Base-by-base conservation (phyloP, 2,329 filamentous ascomycete species). In the Epichloe gansuensis region DNA sequence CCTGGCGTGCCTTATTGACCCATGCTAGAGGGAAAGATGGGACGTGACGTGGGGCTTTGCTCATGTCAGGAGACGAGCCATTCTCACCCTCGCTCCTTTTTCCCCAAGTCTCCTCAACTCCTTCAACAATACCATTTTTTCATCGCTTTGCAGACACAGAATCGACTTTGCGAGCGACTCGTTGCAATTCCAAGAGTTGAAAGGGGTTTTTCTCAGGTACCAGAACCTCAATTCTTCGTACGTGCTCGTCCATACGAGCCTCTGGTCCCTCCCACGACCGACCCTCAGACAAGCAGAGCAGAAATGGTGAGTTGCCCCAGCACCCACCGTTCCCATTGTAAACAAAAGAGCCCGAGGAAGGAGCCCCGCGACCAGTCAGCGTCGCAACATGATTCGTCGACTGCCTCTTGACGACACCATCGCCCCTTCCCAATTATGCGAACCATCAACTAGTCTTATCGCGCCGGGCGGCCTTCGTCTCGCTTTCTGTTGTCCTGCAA, bases 251-350 rank as follows among this genome's bases (percentile, higher is more conserved):
- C 9, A 36, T 17, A 7, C 39, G 27, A 4, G 6, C 47, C 39
- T 23, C 27, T 13, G 21, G 25, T 23, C 15, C 45, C 27, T 31
- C 40, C n/a, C 13, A 15, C 31, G 15, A 46, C 13, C 43, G 12
- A 31, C 4, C 17, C 23, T 43, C 48, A 12, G 25, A 50, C n/a
- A 39, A 12, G 27, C 43, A 21, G 11, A 27, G 17, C n/a, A 43
- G 25, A 49, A 45, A 54, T 54, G 53, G 53, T 54, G 47, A 54
- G 53, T 51, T 54, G 47, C 53, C 50, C 40, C 50, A 48, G 47
- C 51, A 54, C 53, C 53, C 47, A 35, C 47, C 35, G 5, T 49
- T 31, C 47, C 50, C 3, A 9, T 27, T 50, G 53, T 54, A 54
- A 54, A 54, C 53, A 54, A 54, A 50, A 12, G 38, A 34, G 27